phyloP scores from a whole-genome alignment of 2,329 filamentous ascomycete genomes.

The Lachnellula cervina region DNA sequence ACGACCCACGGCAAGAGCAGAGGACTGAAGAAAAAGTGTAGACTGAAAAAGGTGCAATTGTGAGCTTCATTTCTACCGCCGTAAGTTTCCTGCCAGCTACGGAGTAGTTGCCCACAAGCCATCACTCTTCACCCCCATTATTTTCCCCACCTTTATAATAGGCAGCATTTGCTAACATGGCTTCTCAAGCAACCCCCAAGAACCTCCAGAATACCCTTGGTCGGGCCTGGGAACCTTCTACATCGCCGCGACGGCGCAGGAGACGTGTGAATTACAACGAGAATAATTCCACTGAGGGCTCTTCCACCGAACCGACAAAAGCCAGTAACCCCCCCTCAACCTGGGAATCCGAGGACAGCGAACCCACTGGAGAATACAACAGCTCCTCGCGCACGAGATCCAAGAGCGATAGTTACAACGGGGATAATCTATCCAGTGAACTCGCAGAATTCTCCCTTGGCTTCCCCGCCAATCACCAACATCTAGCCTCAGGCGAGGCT shows the following conservation, averaged over 20 bases:
- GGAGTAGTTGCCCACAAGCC: neutral
- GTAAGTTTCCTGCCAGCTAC: neutral
- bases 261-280: neutral
- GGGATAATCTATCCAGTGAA: neutral
- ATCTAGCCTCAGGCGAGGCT: neutral
- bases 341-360: neutral
- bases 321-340: neutral
- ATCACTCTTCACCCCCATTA: neutral
- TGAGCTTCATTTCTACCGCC: neutral
- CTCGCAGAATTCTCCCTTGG: no score
- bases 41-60: neutral
- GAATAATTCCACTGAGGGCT: neutral
- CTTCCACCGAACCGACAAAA: neutral
- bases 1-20: neutral
- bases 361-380: neutral
- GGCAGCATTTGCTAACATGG: neutral
- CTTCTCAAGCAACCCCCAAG: neutral
- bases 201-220: neutral
- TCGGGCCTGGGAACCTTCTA: neutral
- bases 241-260: neutral
- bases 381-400: neutral
- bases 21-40: neutral
- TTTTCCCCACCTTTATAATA: neutral
- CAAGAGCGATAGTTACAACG: neutral
- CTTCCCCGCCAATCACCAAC: neutral